Evolutionary conservation across 345 rosid genomes (phyloP).

Genomic region (Mallotus nudiflorus): DNA sequence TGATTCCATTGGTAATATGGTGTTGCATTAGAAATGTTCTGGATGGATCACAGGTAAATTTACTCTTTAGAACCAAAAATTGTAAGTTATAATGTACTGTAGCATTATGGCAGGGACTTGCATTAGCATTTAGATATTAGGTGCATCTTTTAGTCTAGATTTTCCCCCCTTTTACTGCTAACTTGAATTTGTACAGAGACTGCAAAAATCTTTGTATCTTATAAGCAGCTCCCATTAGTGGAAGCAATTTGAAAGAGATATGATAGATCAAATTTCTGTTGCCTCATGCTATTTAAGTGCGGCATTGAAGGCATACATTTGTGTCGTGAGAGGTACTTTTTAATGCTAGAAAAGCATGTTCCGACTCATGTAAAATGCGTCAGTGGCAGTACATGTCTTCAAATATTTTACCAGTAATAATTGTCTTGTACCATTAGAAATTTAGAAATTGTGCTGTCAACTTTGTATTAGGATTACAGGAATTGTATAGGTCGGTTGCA

Average conservation of each 20-base stretch:
- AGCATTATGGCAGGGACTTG: conserved; percentile 11
- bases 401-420: no score
- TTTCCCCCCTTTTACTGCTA: conserved; percentile 18
- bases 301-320: no score
- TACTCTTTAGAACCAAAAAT: conserved; percentile 14
- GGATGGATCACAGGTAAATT: conserved; percentile 4
- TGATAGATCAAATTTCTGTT: neutral
- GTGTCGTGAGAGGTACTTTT: no score
- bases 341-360: no score
- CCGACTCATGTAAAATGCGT: no score
- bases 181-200: conserved; percentile 41
- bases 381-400: no score
- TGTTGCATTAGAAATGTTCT: conserved; percentile 13
- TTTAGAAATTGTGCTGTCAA: no score
- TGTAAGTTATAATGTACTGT: conserved; percentile 10
- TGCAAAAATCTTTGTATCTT: conserved; percentile 17
- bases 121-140: conserved; percentile 23
- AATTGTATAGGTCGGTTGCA: no score
- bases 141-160: conserved; percentile 16
- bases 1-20: conserved; percentile 26
- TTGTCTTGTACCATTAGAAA: no score
- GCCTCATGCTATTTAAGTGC: no score
- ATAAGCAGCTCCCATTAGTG: neutral
- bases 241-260: conserved; percentile 5
- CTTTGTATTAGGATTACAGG: no score